These are phyloP conservation scores for Penicillium alfredii DNA, from an alignment of 495 filamentous ascomycete species.

Conservation along the genomic window DNA sequence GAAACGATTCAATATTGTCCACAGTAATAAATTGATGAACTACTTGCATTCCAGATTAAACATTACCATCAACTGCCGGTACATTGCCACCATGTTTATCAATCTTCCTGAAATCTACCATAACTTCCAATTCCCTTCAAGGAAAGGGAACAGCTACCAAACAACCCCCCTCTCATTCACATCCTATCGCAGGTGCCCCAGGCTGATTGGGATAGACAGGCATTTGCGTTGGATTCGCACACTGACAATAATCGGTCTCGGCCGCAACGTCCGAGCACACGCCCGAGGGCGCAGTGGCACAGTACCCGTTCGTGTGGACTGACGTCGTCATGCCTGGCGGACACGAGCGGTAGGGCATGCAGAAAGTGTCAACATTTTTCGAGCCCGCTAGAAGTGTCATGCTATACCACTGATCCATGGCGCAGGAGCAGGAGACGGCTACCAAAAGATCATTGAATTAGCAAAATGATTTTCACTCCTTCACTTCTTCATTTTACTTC, in stretches of 20 bases:
- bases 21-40: too few relatives aligned
- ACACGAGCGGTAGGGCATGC: slow-evolving; percentile 21
- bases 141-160: background rate
- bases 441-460: background rate
- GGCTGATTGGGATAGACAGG: slow-evolving; percentile 16
- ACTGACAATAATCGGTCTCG: slow-evolving; percentile 11
- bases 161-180: slow-evolving; percentile 11
- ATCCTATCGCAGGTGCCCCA: slow-evolving; percentile 16
- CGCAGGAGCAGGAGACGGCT: slow-evolving; percentile 23
- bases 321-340: slow-evolving; percentile 20
- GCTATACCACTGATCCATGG: slow-evolving; percentile 22
- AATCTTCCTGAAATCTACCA: too few relatives aligned
- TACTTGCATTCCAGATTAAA: too few relatives aligned
- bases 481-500: too few relatives aligned
- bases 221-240: slow-evolving; percentile 7
- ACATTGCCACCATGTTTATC: too few relatives aligned
- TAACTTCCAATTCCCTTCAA: background rate
- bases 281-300: slow-evolving; percentile 12
- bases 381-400: slow-evolving; percentile 7
- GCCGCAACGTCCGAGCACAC: slow-evolving; percentile 6
- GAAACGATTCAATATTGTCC: too few relatives aligned
- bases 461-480: too few relatives aligned
- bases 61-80: too few relatives aligned
- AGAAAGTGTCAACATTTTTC: slow-evolving; percentile 17
- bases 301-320: slow-evolving; percentile 9